Evolutionary conservation across 768 basidiomycete species (phyloP), one percentile per base, ranked within the genome.

Genomic region (Rhodotorula toruloides): DNA sequence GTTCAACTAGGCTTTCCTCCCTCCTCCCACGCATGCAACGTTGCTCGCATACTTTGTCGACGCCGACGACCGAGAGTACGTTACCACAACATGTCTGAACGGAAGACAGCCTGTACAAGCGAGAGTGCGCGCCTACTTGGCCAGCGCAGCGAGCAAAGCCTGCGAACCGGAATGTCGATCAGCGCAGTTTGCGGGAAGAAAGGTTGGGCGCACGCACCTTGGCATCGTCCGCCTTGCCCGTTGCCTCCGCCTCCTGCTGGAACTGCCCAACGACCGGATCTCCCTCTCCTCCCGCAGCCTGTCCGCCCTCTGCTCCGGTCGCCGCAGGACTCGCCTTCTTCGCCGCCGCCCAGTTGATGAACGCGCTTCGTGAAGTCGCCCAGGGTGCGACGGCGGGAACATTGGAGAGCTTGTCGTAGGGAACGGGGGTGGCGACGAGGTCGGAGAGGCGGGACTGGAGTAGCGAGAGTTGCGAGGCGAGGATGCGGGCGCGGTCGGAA

Each of bases 1-100:
- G 60, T 98, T 96, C 82, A 79, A 77, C 65, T 81, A 80, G 74
- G n/a, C n/a, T n/a, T n/a, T n/a, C n/a, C n/a, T n/a, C n/a, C n/a
- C n/a, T n/a, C n/a, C n/a, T n/a, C n/a, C n/a, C n/a, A n/a, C n/a
- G n/a, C n/a, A n/a, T n/a, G n/a, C n/a, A n/a, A n/a, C n/a, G n/a
- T n/a, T n/a, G 49, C 42, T n/a, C 36, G 12, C 32, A n/a, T 22
- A 19, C 42, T 21, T 9, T 44, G 8, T 12, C 43, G 7, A 44
- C 43, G 43, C 12, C 43, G 54, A 31, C 25, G 54, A 40, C 40
- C 10, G 42, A 43, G 16, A 4, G 42, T 19, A 17, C 22, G 22
- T 16, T 5, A 43, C 7, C 17, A 43, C 42, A 43, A 43, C 42
- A 43, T 19, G 17, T 17, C 16, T 16, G 16, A 22, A 43, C 17